phyloP scores from a whole-genome alignment of 306 rosid species.

The cucumber (Cucumis sativus) region Cucumber_9930_V3 NC_026657.2:30166001-30166500 shows the following conservation, averaged over 20 bases:
- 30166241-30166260: slow-evolving; percentile 38
- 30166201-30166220: slow-evolving; percentile 49
- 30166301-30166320: background rate
- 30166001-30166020: slow-evolving; percentile 55
- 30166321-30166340: background rate
- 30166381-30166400: background rate
- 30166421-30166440: background rate
- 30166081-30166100: slow-evolving; percentile 43
- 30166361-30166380: background rate
- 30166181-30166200: slow-evolving; percentile 47
- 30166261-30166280: slow-evolving; percentile 18
- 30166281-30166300: slow-evolving; percentile 1
- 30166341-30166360: background rate
- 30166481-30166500: background rate
- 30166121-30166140: background rate
- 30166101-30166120: slow-evolving; percentile 50
- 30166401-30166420: background rate
- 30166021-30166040: slow-evolving; percentile 95
- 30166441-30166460: background rate
- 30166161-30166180: background rate
- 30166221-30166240: slow-evolving; percentile 59
- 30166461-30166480: background rate
- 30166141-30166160: background rate
- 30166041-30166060: slow-evolving; percentile 48
- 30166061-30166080: slow-evolving; percentile 60